A percentile compares a stretch with the other conserved stretches of the same genome.
Conservation (phyloP, 306 rosid species). For the Morella rubra region DNA sequence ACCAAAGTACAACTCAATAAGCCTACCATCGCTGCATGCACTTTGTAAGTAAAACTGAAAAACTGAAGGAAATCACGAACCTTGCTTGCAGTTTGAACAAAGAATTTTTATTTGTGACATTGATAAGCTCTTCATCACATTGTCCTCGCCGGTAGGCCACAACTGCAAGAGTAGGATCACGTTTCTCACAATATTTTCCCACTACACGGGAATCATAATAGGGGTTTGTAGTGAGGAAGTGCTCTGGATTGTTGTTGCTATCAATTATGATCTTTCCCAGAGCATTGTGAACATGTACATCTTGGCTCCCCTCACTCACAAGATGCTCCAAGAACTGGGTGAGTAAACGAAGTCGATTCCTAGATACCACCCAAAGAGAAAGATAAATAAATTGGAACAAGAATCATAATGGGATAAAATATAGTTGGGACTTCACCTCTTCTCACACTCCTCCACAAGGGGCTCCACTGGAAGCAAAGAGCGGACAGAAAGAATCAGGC, state of each 20-base stretch:
- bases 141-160: conserved; percentile 97
- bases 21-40: conserved; percentile 12
- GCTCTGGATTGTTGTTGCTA: conserved; percentile 98
- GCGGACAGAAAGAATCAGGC: conserved; percentile 95
- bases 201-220: conserved; percentile 99
- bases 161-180: conserved; percentile 98
- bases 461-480: conserved; percentile 99
- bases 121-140: conserved; percentile 96
- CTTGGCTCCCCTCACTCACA: conserved; percentile 99
- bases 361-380: conserved; percentile 28
- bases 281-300: conserved; percentile 96
- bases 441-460: conserved; percentile 96
- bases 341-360: conserved; percentile 96
- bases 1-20: conserved; percentile 26
- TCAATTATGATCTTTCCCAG: conserved; percentile 97
- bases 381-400: conserved; percentile 19
- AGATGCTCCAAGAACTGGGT: conserved; percentile 98
- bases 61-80: conserved; percentile 48
- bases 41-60: conserved; percentile 9
- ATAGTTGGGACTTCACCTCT: conserved; percentile 60
- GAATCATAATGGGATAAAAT: conserved; percentile 1
- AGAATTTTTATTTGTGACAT: conserved; percentile 91
- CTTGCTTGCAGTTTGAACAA: conserved; percentile 98
- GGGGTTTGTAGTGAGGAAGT: conserved; percentile 98
- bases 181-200: conserved; percentile 98